Conservation (phyloP, 2,329 filamentous ascomycete genomes). For the Fusarium sp. region DNA sequence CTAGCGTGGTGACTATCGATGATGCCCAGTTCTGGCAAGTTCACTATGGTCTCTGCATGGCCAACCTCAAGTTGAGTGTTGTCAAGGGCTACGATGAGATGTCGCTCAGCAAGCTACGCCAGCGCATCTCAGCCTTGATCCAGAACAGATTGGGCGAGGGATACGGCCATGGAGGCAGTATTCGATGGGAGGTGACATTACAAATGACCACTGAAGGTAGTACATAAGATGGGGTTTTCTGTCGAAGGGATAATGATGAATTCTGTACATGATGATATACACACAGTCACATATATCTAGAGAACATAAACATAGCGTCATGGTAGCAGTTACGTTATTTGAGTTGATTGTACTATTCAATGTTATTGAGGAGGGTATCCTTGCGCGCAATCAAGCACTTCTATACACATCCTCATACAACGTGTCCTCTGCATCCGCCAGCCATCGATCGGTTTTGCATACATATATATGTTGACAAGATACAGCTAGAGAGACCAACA, state of each 20-base stretch:
- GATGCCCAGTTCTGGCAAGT: slow-evolving; percentile 99
- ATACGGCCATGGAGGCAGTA: slow-evolving; percentile 80
- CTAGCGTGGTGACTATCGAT: slow-evolving; percentile 79
- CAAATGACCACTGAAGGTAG: slow-evolving; percentile 68
- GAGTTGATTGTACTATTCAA: slow-evolving; percentile 7
- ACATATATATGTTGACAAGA: slow-evolving; percentile 5
- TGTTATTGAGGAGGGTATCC: slow-evolving; percentile 48
- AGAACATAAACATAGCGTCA: background rate
- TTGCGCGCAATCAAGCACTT: slow-evolving; percentile 33
- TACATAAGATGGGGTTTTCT: slow-evolving; percentile 16
- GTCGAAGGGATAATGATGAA: background rate
- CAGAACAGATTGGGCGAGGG: slow-evolving; percentile 88
- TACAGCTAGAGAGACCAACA: background rate
- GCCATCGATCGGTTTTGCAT: background rate
- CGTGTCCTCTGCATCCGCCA: background rate
- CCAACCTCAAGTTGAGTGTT: slow-evolving; percentile 85
- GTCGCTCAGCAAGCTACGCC: slow-evolving; percentile 76
- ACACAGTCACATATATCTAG: background rate
- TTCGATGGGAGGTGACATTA: slow-evolving; percentile 93
- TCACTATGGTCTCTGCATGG: slow-evolving; percentile 96
- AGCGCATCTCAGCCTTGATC: slow-evolving; percentile 80
- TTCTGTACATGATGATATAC: background rate
- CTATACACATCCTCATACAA: slow-evolving; percentile 32
- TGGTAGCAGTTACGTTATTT: background rate
- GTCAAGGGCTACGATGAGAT: slow-evolving; percentile 73